Evolutionary conservation across 352 stramenopile species (phyloP).

Genomic region (Phytophthora boehmeriae): DNA sequence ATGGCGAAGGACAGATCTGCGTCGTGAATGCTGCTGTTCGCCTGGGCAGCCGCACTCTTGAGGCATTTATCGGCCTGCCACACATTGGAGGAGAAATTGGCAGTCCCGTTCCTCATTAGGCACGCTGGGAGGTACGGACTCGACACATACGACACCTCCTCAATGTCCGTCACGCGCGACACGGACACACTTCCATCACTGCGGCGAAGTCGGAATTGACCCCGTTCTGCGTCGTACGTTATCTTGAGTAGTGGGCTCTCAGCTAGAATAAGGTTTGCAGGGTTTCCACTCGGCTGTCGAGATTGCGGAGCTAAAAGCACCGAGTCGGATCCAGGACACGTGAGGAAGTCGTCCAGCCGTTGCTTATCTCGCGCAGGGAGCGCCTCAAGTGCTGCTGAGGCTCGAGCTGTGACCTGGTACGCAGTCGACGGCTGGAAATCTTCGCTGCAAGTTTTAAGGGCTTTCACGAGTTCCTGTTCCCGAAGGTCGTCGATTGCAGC

Average conservation of each 20-base stretch:
- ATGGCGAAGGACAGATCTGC: slow-evolving; percentile 95
- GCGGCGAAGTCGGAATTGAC: slow-evolving; percentile 88
- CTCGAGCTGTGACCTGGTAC: slow-evolving; percentile 86
- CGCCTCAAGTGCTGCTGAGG: slow-evolving; percentile 42
- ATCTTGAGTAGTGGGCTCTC: slow-evolving; percentile 93
- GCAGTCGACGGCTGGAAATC: slow-evolving; percentile 96
- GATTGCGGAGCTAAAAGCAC: not conserved
- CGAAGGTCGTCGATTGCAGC: slow-evolving; percentile 95
- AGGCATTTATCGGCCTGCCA: slow-evolving; percentile 89
- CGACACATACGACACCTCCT: slow-evolving; percentile 98
- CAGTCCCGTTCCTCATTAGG: slow-evolving; percentile 90
- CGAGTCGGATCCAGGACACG: slow-evolving; percentile 15
- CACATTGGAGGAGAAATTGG: slow-evolving; percentile 95
- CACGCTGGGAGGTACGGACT: slow-evolving; percentile 96
- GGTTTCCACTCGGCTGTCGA: not conserved
- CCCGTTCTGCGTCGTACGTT: slow-evolving; percentile 89
- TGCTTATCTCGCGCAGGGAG: slow-evolving; percentile 53
- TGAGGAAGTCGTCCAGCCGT: slow-evolving; percentile 69
- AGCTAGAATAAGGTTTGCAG: slow-evolving; percentile 89
- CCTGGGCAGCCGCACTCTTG: slow-evolving; percentile 66
- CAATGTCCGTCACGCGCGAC: slow-evolving; percentile 95
- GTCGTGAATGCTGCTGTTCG: slow-evolving; percentile 82
- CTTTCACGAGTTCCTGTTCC: slow-evolving; percentile 95
- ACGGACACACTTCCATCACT: slow-evolving; percentile 88
- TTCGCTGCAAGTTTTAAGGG: slow-evolving; percentile 93